Evolutionary conservation across 1,284 basidiomycete species (phyloP), one percentile per base, ranked within the genome.

Genomic region (Jaminaea rosea): DNA sequence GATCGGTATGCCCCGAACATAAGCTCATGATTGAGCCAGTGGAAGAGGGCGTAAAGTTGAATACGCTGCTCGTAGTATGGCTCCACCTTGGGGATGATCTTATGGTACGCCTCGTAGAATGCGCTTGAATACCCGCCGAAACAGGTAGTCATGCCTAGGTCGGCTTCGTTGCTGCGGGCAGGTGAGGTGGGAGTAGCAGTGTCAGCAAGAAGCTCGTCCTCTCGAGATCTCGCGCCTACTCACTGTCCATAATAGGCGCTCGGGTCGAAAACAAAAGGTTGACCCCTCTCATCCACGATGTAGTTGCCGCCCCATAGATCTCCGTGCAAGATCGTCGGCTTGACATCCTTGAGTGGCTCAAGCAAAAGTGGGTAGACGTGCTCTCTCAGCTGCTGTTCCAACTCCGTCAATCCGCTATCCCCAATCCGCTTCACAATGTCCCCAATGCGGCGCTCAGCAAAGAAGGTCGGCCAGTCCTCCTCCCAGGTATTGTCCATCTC

Each of bases 121-220:
- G 79, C 77, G 17, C 70, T 54, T 0, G 84, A 80, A 61, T 90
- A 84, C 5, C 88, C 76, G 2, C 88, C 87, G 65, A 92, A 91
- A 57, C 91, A 88, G 36, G 83, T 79, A 13, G 83, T 84, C 46
- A 91, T 88, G 0, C 86, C 85, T 28, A 91, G 79, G 61, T 92
- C 88, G 11, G 84, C 84, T 76, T 92, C 88, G 57, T 85, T 86
- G 67, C n/a, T n/a, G n/a, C n/a, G n/a, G n/a, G n/a, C n/a, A n/a
- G 9, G 23, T 17, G 1, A 29, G 26, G 9, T 10, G 21, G 28
- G 26, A 15, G 4, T 15, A 23, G 13, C n/a, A 28, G 26, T 28
- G 44, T 28, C 21, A 4, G 34, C 10, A 46, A n/a, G 1, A 23
- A 8, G 15, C 15, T 44, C 41, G 26, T 21, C 41, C 7, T 44